Conservation (phyloP, 768 basidiomycete genomes). For the Rhizopogon vesiculosus region DNA sequence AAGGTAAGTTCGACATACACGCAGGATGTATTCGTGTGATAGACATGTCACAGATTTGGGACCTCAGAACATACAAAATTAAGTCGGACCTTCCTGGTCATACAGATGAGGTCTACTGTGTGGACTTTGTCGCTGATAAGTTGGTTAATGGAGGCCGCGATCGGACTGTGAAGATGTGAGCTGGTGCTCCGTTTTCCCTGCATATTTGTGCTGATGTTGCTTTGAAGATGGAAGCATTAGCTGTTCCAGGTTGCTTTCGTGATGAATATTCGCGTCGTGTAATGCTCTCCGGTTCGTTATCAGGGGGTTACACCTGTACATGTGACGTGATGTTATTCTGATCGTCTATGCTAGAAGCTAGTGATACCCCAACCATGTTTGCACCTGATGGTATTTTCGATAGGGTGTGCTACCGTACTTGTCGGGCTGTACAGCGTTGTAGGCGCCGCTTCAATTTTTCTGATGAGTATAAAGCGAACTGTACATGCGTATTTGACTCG, state of each 20-base stretch:
- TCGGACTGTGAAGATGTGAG: slow-evolving; percentile 89
- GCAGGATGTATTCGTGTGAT: neutral
- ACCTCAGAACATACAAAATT: slow-evolving; percentile 93
- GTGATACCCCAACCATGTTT: neutral
- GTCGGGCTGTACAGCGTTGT: too few relatives aligned
- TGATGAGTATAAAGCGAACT: too few relatives aligned
- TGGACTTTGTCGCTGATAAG: slow-evolving; percentile 98
- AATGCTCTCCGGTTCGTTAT: too few relatives aligned
- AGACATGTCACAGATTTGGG: slow-evolving; percentile 70
- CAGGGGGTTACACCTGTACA: too few relatives aligned
- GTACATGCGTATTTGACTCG: too few relatives aligned
- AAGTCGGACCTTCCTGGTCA: slow-evolving; percentile 93
- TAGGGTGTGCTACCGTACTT: too few relatives aligned
- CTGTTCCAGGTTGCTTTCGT: neutral
- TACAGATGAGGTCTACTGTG: slow-evolving; percentile 97
- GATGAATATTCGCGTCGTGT: too few relatives aligned
- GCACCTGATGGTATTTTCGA: neutral
- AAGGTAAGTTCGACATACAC: slow-evolving; percentile 53
- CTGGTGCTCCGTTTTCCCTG: neutral
- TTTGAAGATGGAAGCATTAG: slow-evolving; percentile 27
- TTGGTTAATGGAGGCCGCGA: slow-evolving; percentile 97
- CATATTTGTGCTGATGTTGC: neutral
- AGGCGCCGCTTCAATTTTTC: too few relatives aligned
- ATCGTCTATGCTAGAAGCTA: too few relatives aligned
- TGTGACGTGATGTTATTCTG: too few relatives aligned